Base-by-base conservation (phyloP, 768 basidiomycete genomes). In the Pleurotus giganteus region DNA sequence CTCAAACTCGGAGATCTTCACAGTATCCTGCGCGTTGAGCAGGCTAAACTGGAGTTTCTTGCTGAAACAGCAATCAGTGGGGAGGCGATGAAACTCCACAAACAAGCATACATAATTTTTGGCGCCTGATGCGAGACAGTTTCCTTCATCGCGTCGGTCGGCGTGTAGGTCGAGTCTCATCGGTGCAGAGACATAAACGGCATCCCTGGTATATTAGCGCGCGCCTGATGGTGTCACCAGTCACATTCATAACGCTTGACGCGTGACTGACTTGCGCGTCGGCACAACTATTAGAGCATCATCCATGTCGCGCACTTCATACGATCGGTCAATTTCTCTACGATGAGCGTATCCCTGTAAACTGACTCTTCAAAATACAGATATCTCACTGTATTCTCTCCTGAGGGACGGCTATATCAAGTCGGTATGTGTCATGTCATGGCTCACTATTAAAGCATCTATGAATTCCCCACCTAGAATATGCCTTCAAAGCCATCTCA, bases 401-500 rank as follows among this genome's bases (percentile, higher is more conserved):
- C 94, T 2, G 94, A 99, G 75, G 97, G 97, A 36, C 85, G 96
- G 54, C 75, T 99, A 56, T 99, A 98, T 69, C 97, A 99, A 94
- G 96, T 98, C 68, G 97, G 94, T 91, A 64, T 63, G 89, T 77
- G 8, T 37, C 15, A 43, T 17, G 23, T 53, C 45, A 56, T 39
- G 9, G 15, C 29, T 27, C 55, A 50, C 62, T 56, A 59, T 57
- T n/a, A 56, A n/a, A 26, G 19, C 21, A 53, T 53, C 58, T 29
- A 51, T 49, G 11, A 58, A 13, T 51, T n/a, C 23, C 19, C 8
- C 11, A 4, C 32, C 4, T 64, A 98, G 95, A 98, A 76, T 98
- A 98, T 80, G 96, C 97, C 24, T 98, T 98, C 87, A 99, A 98
- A 73, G 97, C 97, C 45, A 98, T 98, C 70, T 93, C 94, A 58